Percentiles rank a stretch among this genome's conserved stretches.
These are phyloP conservation scores for Talaromyces nanjingensis DNA, from an alignment of 495 filamentous ascomycete genomes.

Conservation along the genomic window DNA sequence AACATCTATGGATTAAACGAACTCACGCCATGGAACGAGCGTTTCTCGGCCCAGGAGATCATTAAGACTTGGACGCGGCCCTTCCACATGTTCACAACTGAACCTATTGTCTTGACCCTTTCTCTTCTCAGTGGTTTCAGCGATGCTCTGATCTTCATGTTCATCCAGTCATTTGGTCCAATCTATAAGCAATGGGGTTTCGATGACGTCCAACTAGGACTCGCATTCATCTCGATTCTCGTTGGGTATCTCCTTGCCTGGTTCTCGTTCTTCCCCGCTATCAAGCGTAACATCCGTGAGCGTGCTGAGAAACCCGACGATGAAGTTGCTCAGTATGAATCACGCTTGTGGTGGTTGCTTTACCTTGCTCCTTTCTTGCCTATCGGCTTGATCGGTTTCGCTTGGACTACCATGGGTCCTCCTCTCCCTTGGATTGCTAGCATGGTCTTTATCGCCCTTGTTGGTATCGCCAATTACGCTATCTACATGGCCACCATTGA, in stretches of 20 bases:
- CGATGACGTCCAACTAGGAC: constrained; percentile 38
- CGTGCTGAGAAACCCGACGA: constrained; percentile 43
- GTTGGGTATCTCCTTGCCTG: constrained; percentile 57
- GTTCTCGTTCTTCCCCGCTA: constrained; percentile 45
- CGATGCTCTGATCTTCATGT: constrained; percentile 61
- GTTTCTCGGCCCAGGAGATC: constrained; percentile 51
- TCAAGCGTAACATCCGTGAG: constrained; percentile 42
- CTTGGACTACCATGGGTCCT: constrained; percentile 54
- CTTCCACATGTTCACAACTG: constrained; percentile 54
- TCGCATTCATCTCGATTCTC: constrained; percentile 51
- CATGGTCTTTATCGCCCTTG: constrained; percentile 56
- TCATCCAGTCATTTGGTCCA: constrained; percentile 52
- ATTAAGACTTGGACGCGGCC: constrained; percentile 50
- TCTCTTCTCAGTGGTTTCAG: constrained; percentile 56
- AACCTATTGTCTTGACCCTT: constrained; percentile 53
- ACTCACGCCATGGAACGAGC: constrained; percentile 48
- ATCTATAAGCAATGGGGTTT: constrained; percentile 57
- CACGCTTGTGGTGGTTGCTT: constrained; percentile 53
- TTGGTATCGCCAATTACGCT: constrained; percentile 62
- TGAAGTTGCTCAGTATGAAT: constrained; percentile 53
- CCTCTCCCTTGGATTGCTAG: constrained; percentile 57
- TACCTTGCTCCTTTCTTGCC: constrained; percentile 50
- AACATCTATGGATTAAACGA: constrained; percentile 61
- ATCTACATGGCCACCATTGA: constrained; percentile 76
- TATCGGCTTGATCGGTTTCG: constrained; percentile 56